Conservation (phyloP, 2,329 filamentous ascomycete species). For the Trichocomaceae sp. region DNA sequence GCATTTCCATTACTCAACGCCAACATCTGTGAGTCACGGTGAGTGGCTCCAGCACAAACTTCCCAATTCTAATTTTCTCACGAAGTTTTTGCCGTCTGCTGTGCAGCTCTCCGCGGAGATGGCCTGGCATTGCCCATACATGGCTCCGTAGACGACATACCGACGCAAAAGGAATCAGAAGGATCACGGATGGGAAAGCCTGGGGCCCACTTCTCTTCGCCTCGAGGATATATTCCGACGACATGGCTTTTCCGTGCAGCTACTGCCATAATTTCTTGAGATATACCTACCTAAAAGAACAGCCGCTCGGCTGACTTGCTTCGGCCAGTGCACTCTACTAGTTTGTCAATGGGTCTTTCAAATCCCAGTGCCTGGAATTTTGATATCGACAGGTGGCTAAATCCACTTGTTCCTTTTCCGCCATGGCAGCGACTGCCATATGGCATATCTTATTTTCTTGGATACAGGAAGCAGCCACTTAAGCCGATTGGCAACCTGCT, state of each 20-base stretch:
- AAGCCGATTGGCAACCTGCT: slow-evolving; percentile 51
- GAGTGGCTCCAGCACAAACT: slow-evolving; percentile 20
- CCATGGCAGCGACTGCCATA: slow-evolving; percentile 59
- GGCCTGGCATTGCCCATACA: background rate
- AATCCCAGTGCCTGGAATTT: slow-evolving; percentile 46
- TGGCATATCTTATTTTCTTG: slow-evolving; percentile 62
- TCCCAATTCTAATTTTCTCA: background rate
- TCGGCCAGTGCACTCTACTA: no score
- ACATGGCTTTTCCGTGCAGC: background rate
- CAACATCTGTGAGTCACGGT: slow-evolving; percentile 29
- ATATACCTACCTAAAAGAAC: no score
- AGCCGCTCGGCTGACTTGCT: background rate
- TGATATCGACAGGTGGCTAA: slow-evolving; percentile 70
- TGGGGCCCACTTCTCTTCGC: background rate
- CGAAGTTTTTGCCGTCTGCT: no score
- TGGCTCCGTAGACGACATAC: background rate
- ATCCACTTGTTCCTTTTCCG: slow-evolving; percentile 61
- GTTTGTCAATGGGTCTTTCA: slow-evolving; percentile 15
- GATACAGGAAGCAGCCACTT: slow-evolving; percentile 45
- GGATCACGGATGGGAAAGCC: no score
- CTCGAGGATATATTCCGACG: background rate
- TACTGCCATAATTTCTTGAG: no score
- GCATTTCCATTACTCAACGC: slow-evolving; percentile 33
- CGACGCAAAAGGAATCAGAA: no score
- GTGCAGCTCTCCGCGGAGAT: slow-evolving; percentile 4